Base-by-base conservation (phyloP, 2,329 filamentous ascomycete species). In the Fragosphaeria purpurea region DNA sequence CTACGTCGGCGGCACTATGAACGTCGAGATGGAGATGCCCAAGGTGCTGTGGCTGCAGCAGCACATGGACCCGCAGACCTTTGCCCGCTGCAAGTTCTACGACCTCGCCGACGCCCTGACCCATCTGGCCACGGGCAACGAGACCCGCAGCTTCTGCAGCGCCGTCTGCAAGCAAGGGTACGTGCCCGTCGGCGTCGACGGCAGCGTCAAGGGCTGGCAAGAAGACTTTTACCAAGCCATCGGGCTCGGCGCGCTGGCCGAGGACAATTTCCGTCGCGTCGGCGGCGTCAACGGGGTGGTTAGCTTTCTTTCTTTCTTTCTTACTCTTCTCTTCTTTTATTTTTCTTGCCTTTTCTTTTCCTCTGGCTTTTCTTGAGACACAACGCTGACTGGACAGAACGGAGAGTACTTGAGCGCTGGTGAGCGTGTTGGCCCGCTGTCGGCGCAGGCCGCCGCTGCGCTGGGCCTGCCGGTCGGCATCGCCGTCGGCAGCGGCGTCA, bases 11-110 rank as follows among this genome's bases (percentile, higher is more conserved):
- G 93, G 93, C 56, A 91, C 86, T 65, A 98, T 98, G 93, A 95
- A 88, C 65, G 91, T 96, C 57, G 93, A 98, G 74, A 98, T 98
- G 93, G 93, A 98, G 67, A 94, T 98, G 50, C 93, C 93, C 56
- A 98, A 98, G 71, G 88, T 96, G 1, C 76, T 97, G 52, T 98
- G 93, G 93, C 77, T 98, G 63, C 97, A 97, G 77, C 95, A 95
- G 69, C 80, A 97, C 70, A 97, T 98, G 93, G 86, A 93, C 3
- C 77, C 85, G 50, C 87, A 95, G 61, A 74, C 93, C 12, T 98
- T 97, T 61, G 83, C 84, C 50, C 82, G 85, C 55, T 96, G 90
- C 81, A 96, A 95, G 68, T 98, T 98, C 65, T 98, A 95, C 67
- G 93, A 98, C 63, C 70, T 98, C 61, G 83, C 83, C 1, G 93